Evolutionary conservation across 352 stramenopile genomes (phyloP).

Genomic region (Phytophthora fragariaefolia): DNA sequence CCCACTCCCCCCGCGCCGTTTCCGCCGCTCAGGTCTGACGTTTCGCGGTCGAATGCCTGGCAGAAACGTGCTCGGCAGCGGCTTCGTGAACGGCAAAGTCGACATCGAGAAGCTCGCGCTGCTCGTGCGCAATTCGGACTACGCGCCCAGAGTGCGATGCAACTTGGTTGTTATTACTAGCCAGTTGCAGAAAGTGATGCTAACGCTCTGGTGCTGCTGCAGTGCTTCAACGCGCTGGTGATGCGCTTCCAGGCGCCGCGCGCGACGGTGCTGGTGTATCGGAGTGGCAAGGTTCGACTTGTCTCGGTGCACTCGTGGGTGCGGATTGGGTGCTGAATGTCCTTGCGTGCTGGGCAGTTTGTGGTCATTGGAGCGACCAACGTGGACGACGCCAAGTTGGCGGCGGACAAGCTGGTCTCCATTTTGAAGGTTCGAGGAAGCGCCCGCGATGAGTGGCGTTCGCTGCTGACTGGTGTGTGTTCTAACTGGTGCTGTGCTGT

Average conservation of each 20-base stretch:
- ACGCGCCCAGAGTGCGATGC: conserved; percentile 54
- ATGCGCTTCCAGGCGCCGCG: conserved; percentile 66
- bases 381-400: conserved; percentile 43
- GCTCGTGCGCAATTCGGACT: conserved; percentile 77
- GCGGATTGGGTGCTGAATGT: not conserved
- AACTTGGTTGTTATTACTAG: not conserved
- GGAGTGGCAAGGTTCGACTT: conserved; percentile 62
- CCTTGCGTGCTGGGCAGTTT: conserved; percentile 54
- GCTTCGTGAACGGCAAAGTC: conserved; percentile 54
- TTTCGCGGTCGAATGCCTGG: not conserved
- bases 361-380: conserved; percentile 63
- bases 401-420: conserved; percentile 60
- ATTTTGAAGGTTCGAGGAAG: conserved; percentile 58
- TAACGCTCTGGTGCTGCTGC: not conserved
- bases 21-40: conserved; percentile 1
- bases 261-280: conserved; percentile 67
- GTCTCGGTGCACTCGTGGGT: not conserved
- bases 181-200: not conserved
- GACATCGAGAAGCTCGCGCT: conserved; percentile 72
- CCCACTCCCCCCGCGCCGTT: not conserved
- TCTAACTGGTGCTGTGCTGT: not conserved
- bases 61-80: conserved; percentile 74
- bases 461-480: not conserved
- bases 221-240: conserved; percentile 73
- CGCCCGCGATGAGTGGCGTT: not conserved